Conservation (phyloP, 2,329 filamentous ascomycete species). For the Talaromyces funiculosus region DNA sequence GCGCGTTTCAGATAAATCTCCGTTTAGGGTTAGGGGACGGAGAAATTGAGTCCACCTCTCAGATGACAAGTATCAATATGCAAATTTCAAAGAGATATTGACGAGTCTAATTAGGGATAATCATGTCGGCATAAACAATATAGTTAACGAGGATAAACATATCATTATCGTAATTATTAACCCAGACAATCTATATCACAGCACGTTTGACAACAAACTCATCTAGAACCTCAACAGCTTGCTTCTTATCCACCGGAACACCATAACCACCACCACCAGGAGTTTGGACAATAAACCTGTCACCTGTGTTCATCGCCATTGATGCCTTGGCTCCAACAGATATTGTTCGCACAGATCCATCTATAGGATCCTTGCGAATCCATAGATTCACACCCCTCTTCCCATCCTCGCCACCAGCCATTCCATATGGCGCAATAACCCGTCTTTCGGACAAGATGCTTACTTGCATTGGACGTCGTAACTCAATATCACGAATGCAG, state of each 20-base stretch:
- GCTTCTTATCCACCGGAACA: slow-evolving; percentile 30
- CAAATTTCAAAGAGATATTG: not conserved
- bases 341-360: slow-evolving; percentile 46
- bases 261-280: slow-evolving; percentile 46
- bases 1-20: not conserved
- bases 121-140: not conserved
- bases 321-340: slow-evolving; percentile 61
- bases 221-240: slow-evolving; percentile 20
- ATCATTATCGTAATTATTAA: not conserved
- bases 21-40: slow-evolving; percentile 15
- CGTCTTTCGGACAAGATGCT: slow-evolving; percentile 72
- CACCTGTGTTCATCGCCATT: slow-evolving; percentile 53
- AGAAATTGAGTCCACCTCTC: slow-evolving; percentile 25
- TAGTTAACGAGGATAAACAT: not conserved
- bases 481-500: slow-evolving; percentile 76
- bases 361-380: slow-evolving; percentile 66
- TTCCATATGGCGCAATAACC: slow-evolving; percentile 72
- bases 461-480: slow-evolving; percentile 72
- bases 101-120: not conserved
- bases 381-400: slow-evolving; percentile 78
- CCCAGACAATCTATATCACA: slow-evolving; percentile 21
- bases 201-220: slow-evolving; percentile 18
- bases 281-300: slow-evolving; percentile 57
- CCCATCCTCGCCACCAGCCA: slow-evolving; percentile 76
- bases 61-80: slow-evolving; percentile 2